Evolutionary conservation across 164 flowering plant species (phyloP).

Genomic region (Hamamelis virginiana): DNA sequence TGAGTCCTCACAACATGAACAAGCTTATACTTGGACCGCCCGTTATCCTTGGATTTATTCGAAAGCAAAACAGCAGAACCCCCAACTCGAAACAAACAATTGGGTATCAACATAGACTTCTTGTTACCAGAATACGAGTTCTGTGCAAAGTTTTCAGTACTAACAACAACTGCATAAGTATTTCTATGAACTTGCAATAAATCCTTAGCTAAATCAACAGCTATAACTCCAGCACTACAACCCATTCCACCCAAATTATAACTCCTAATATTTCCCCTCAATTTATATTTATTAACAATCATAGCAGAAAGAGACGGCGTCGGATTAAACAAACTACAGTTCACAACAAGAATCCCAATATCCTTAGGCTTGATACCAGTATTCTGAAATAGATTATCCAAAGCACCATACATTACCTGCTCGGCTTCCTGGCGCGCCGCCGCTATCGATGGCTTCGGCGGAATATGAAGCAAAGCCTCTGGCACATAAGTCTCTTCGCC

Average conservation of each 20-base stretch:
- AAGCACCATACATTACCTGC: constrained; percentile 19
- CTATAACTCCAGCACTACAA: constrained; percentile 29
- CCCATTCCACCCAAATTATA: constrained; percentile 33
- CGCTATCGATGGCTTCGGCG: constrained; percentile 11
- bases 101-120: constrained; percentile 26
- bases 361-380: constrained; percentile 21
- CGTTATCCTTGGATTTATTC: constrained; percentile 6
- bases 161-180: constrained; percentile 23
- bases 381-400: constrained; percentile 17
- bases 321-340: constrained; percentile 21
- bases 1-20: constrained; percentile 20
- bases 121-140: constrained; percentile 21
- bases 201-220: constrained; percentile 22
- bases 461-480: constrained; percentile 13
- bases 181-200: constrained; percentile 22
- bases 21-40: constrained; percentile 15
- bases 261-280: constrained; percentile 24
- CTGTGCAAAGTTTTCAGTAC: constrained; percentile 24
- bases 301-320: constrained; percentile 28
- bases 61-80: constrained; percentile 26
- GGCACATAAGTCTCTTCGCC: constrained; percentile 26
- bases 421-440: constrained; percentile 23
- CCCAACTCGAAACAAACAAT: constrained; percentile 26
- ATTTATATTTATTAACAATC: constrained; percentile 25
- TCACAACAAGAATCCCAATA: constrained; percentile 19